These are phyloP conservation scores for Eimeria falciformis DNA, from an alignment of 169 alveolate species.

Conservation along the genomic window DNA sequence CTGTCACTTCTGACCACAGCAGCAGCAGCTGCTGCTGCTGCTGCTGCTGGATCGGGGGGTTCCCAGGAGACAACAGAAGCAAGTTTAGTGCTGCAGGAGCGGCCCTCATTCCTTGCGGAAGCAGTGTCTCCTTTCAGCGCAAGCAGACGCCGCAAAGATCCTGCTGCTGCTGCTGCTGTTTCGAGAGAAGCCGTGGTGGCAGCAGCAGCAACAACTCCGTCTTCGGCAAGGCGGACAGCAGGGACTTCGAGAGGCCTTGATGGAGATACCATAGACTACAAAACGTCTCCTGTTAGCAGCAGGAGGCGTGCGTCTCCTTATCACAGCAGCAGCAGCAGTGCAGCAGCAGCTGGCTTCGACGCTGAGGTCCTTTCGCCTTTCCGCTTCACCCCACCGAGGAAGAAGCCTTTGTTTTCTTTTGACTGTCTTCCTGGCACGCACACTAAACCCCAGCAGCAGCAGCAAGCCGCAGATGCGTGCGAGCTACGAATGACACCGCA, in stretches of 20 bases:
- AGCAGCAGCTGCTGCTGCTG: slow-evolving; percentile 67
- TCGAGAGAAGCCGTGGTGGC: slow-evolving; percentile 32
- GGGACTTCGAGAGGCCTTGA: not conserved
- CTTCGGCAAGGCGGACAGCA: slow-evolving; percentile 37
- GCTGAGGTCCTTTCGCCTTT: slow-evolving; percentile 30
- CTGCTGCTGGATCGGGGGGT: slow-evolving; percentile 48
- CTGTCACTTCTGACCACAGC: slow-evolving; percentile 65
- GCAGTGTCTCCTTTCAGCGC: slow-evolving; percentile 57
- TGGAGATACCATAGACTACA: slow-evolving; percentile 21
- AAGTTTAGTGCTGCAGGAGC: slow-evolving; percentile 41
- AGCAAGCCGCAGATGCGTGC: slow-evolving; percentile 31
- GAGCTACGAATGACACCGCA: slow-evolving; percentile 39
- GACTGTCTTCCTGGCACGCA: not conserved
- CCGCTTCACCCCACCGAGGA: slow-evolving; percentile 49
- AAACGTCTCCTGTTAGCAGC: slow-evolving; percentile 68
- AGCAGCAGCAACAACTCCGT: slow-evolving; percentile 59
- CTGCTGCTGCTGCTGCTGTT: slow-evolving; percentile 43
- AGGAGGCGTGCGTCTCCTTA: slow-evolving; percentile 64
- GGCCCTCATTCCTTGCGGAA: slow-evolving; percentile 55
- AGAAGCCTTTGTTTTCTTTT: slow-evolving; percentile 65
- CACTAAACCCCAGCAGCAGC: slow-evolving; percentile 6
- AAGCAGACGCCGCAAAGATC: slow-evolving; percentile 52
- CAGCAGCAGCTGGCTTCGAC: not conserved
- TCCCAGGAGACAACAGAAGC: slow-evolving; percentile 49
- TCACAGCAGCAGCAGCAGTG: slow-evolving; percentile 47